Evolutionary conservation across 2,329 filamentous ascomycete species (phyloP), one percentile per base, ranked within the genome.

Genomic region (Penicillium carneum): DNA sequence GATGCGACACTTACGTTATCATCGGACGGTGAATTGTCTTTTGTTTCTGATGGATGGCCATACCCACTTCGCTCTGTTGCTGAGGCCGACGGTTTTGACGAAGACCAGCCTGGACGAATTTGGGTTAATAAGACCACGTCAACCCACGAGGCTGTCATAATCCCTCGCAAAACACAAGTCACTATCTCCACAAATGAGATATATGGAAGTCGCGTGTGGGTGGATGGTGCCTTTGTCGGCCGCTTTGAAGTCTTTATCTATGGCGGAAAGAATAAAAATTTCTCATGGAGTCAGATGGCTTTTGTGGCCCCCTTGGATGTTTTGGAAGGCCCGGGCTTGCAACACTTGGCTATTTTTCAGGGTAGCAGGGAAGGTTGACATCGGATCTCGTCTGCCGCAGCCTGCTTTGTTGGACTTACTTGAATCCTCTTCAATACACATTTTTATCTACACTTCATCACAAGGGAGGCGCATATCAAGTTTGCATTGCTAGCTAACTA

Each of bases 201-300:
- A 7, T 78, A 80, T 14, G 84, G 84, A 0, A 83, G 78, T 55
- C 73, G 83, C 1, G 82, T 81, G 0, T 86, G 82, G 81, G 63
- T 84, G 0, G 68, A 84, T 58, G 79, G 75, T 8, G 48, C 63
- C 0, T 84, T 85, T 48, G 76, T 64, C 0, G 84, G 84, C 0
- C 71, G 84, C 10, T 86, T 85, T 54, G 84, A 86, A 63, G 83
- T 85, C 0, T 84, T 83, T 61, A 80, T 86, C 0, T 86, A 79
- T 64, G 84, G 84, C 0, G 84, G 84, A 1, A 77, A 76, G 34
- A 86, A 86, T 58, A 80, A 76, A 8, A 60, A 80, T 49, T 82
- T 84, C 48, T 84, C 82, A 34, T 86, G 83, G 84, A 84, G 80
- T 62, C 83, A 84, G 69, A 86, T 86, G 83, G 83, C 84, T 1